Conservation (phyloP, 2,329 filamentous ascomycete genomes). For the Madurella mycetomatis region DNA sequence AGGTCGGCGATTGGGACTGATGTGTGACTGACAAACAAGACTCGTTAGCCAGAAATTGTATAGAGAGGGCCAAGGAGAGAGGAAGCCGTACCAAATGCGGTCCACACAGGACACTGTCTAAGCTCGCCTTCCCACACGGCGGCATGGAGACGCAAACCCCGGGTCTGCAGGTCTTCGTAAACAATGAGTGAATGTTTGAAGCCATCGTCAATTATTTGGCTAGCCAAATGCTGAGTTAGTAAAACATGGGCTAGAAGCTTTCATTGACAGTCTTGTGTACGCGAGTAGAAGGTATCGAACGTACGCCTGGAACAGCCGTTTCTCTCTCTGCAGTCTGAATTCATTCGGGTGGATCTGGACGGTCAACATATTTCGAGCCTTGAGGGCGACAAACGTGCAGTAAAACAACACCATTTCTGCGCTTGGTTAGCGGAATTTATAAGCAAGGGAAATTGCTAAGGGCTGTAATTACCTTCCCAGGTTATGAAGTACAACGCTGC, state of each 20-base stretch:
- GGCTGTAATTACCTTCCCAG: slow-evolving; percentile 50
- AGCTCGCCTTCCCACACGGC: slow-evolving; percentile 52
- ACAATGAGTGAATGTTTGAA: slow-evolving; percentile 52
- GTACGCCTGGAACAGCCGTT: slow-evolving; percentile 53
- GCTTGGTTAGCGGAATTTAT: slow-evolving; percentile 11
- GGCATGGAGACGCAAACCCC: slow-evolving; percentile 51
- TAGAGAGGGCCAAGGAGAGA: not conserved
- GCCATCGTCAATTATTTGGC: slow-evolving; percentile 53
- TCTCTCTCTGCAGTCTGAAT: slow-evolving; percentile 45
- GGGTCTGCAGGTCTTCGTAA: slow-evolving; percentile 46
- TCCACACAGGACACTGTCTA: slow-evolving; percentile 57
- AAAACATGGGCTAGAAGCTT: not conserved
- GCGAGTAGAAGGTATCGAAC: slow-evolving; percentile 21
- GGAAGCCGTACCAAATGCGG: slow-evolving; percentile 51
- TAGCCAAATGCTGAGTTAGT: slow-evolving; percentile 26
- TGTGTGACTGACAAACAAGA: slow-evolving; percentile 43
- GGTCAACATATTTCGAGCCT: slow-evolving; percentile 46
- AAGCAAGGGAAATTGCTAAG: not conserved
- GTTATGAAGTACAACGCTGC: slow-evolving; percentile 52
- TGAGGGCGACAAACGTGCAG: slow-evolving; percentile 54
- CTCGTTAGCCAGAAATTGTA: not conserved
- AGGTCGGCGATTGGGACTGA: slow-evolving; percentile 44
- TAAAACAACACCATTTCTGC: slow-evolving; percentile 58
- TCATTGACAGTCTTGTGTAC: too few species aligned
- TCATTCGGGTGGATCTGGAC: slow-evolving; percentile 41